Conservation (phyloP, 164 flowering plant species). For the Chloranthus sessilifolius region DNA sequence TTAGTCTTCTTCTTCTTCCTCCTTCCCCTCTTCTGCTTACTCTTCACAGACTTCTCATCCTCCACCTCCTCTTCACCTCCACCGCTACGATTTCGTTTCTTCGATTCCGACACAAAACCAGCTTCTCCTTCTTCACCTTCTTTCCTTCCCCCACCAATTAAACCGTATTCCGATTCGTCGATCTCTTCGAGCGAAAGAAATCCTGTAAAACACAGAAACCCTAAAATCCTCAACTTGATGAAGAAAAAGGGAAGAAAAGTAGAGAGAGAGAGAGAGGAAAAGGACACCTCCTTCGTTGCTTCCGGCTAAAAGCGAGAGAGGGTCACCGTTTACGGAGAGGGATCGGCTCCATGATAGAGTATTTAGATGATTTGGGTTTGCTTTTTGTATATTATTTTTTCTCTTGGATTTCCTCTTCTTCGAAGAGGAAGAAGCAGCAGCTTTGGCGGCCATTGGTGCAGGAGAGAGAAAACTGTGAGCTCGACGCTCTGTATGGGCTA, state of each 20-base stretch:
- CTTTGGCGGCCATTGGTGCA: slow-evolving; percentile 15
- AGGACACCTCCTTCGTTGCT: slow-evolving; percentile 62
- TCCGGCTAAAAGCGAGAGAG: slow-evolving; percentile 32
- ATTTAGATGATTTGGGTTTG: slow-evolving; percentile 31
- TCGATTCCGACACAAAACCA: slow-evolving; percentile 5
- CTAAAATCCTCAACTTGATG: not conserved
- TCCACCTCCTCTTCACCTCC: slow-evolving; percentile 10
- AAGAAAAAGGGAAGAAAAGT: not conserved
- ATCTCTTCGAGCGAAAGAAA: slow-evolving; percentile 87
- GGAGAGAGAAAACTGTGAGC: too few relatives aligned
- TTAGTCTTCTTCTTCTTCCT: slow-evolving; percentile 32
- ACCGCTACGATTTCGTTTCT: slow-evolving; percentile 24
- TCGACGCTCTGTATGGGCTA: too few relatives aligned
- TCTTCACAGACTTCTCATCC: slow-evolving; percentile 18
- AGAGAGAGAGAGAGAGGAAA: not conserved
- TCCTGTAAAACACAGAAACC: slow-evolving; percentile 32
- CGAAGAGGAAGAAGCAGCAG: slow-evolving; percentile 1
- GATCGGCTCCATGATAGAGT: slow-evolving; percentile 58
- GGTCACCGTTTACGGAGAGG: slow-evolving; percentile 38
- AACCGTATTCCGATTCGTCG: slow-evolving; percentile 59
- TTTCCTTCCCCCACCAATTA: slow-evolving; percentile 25
- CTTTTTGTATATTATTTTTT: slow-evolving; percentile 12
- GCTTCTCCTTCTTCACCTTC: slow-evolving; percentile 6
- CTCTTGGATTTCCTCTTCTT: slow-evolving; percentile 10
- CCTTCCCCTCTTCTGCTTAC: slow-evolving; percentile 30